These are phyloP conservation scores for Neoarthrinium moseri DNA, from an alignment of 2,329 filamentous ascomycete genomes.

Conservation along the genomic window DNA sequence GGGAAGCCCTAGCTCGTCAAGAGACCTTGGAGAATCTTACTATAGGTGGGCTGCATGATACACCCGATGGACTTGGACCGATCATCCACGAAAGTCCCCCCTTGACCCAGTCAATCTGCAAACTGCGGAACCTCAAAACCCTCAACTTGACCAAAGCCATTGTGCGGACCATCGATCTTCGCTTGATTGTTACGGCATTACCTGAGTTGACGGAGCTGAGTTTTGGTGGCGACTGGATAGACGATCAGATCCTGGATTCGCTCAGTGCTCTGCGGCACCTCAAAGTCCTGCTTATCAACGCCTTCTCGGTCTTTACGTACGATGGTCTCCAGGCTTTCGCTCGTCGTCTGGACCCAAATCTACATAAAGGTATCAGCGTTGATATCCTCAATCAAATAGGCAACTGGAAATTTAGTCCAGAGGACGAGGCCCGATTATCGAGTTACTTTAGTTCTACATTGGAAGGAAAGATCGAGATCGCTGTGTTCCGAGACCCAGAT, in stretches of 20 bases:
- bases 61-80: constrained; percentile 45
- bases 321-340: constrained; percentile 46
- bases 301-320: constrained; percentile 53
- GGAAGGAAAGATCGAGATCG: constrained; percentile 32
- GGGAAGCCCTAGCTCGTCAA: constrained; percentile 23
- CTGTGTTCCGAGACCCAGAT: constrained; percentile 30
- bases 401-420: constrained; percentile 22
- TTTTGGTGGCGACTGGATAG: constrained; percentile 53
- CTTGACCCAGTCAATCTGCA: constrained; percentile 42
- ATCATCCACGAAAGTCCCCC: constrained; percentile 31
- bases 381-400: constrained; percentile 32
- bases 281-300: constrained; percentile 51
- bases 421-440: constrained; percentile 23
- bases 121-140: constrained; percentile 48
- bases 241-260: constrained; percentile 40
- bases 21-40: constrained; percentile 19
- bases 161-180: constrained; percentile 49
- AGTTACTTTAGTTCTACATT: constrained; percentile 21
- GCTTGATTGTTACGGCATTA: constrained; percentile 42
- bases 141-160: constrained; percentile 52
- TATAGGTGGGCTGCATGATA: constrained; percentile 34
- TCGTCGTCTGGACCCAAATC: constrained; percentile 26
- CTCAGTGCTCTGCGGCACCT: constrained; percentile 41
- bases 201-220: constrained; percentile 53
- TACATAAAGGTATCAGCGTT: constrained; percentile 29